Percentiles rank a stretch among this genome's conserved stretches.
Evolutionary conservation across 495 filamentous ascomycete genomes (phyloP).

Genomic region (Achaetomiella virescens): DNA sequence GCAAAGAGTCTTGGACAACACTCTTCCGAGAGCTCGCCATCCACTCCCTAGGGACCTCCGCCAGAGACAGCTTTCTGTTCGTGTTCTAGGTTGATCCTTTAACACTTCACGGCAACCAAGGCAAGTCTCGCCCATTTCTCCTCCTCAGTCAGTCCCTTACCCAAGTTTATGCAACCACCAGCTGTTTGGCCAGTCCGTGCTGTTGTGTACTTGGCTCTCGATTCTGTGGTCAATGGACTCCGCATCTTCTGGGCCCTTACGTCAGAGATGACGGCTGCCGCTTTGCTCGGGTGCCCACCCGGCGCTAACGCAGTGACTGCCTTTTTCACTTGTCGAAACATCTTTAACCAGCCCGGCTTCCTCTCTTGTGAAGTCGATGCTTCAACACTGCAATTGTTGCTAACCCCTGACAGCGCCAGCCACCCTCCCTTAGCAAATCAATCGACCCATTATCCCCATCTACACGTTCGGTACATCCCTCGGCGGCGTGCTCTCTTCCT

Average conservation of each 20-base stretch:
- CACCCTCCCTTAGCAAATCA: no score
- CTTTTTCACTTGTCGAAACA: neutral
- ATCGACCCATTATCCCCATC: no score
- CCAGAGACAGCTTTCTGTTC: no score
- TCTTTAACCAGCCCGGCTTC: neutral
- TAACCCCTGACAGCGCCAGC: no score
- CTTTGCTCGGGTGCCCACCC: neutral
- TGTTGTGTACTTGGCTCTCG: neutral
- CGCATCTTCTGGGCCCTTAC: conserved; percentile 8
- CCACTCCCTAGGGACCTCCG: neutral
- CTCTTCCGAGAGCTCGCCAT: neutral
- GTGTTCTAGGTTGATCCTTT: no score
- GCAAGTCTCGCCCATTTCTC: neutral
- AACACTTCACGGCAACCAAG: no score
- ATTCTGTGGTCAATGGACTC: neutral
- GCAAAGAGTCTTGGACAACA: neutral
- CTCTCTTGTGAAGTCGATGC: neutral
- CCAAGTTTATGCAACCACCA: neutral
- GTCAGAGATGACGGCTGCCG: conserved; percentile 14
- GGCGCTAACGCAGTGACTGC: neutral
- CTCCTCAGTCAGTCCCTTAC: neutral
- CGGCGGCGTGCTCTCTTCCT: no score
- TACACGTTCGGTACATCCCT: no score
- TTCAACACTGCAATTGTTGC: no score
- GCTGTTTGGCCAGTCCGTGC: neutral